Evolutionary conservation across 345 rosid genomes (phyloP), one percentile per base, ranked within the genome.

Genomic region (Rhodomyrtus tomentosa): DNA sequence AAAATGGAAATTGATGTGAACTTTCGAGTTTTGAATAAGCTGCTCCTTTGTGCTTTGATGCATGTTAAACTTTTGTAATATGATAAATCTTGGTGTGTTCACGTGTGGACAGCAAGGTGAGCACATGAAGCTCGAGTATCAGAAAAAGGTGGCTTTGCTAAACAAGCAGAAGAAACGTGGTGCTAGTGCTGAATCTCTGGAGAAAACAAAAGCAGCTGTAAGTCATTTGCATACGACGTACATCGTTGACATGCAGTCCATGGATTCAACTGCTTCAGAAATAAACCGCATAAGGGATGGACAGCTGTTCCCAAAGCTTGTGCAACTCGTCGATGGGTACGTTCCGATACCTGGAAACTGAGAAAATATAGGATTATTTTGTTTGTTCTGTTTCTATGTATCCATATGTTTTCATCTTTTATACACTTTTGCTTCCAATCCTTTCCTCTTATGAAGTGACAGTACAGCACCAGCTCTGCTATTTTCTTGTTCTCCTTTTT

Each of bases 181-280:
- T 72, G 92, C 93, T 42, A 88, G 91, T 89, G 89, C 92, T 52
- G 98, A 95, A 85, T 91, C 98, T n/a, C 86, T 95, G 87, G 99
- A 97, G 89, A 95, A 94, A 92, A 93, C 96, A 72, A 97, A 95
- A 87, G 98, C 98, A 21, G 98, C 96, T 2, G 99, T 95, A 54
- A 92, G 95, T 84, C 99, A 97, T 90, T 88, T 97, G 84, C 99
- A 95, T 82, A 95, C 99, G 1, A 93, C 94, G 89, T 97, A 95
- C 85, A 92, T 97, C 21, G 99, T 97, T 83, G 99, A 97, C 87
- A 95, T 97, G 99, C 99, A 97, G 81, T 95, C 99, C 25, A 92
- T 97, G 96, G 99, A 97, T 87, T 97, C 99, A 8, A 95, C 98
- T 4, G 98, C 93, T 81, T 91, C 93, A 5, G 99, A 97, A 93